Conservation (phyloP, 805 yeast species). For the Blastobotrys terrestris region DNA sequence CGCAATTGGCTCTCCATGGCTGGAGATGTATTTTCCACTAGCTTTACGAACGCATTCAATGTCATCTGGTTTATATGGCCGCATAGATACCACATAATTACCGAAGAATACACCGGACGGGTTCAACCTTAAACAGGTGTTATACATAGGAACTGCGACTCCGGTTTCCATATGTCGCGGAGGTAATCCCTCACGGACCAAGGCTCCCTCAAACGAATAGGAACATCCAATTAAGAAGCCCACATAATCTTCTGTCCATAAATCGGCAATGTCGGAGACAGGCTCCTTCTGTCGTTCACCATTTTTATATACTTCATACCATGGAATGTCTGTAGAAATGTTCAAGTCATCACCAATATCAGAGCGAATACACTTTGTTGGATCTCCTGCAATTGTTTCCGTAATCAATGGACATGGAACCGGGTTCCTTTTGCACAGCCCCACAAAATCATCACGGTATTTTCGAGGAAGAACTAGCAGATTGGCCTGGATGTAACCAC, state of each 20-base stretch:
- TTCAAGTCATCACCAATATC: neutral
- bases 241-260: slow-evolving; percentile 34
- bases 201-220: slow-evolving; percentile 36
- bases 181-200: slow-evolving; percentile 27
- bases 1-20: slow-evolving; percentile 40
- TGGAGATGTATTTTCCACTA: slow-evolving; percentile 27
- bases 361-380: neutral
- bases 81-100: slow-evolving; percentile 39
- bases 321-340: slow-evolving; percentile 27
- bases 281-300: slow-evolving; percentile 25
- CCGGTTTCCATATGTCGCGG: slow-evolving; percentile 12
- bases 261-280: slow-evolving; percentile 19
- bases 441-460: slow-evolving; percentile 31
- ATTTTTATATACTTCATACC: slow-evolving; percentile 31
- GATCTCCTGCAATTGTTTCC: slow-evolving; percentile 20
- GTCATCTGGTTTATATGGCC: slow-evolving; percentile 33
- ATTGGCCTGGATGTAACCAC: slow-evolving; percentile 33
- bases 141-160: slow-evolving; percentile 17
- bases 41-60: slow-evolving; percentile 30
- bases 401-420: slow-evolving; percentile 37
- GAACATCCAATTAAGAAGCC: slow-evolving; percentile 41
- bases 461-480: slow-evolving; percentile 33
- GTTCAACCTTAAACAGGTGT: slow-evolving; percentile 16
- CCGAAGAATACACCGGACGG: slow-evolving; percentile 31
- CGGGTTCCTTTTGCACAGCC: slow-evolving; percentile 35